A percentile compares a stretch with the other conserved stretches of the same genome.
Evolutionary conservation across 805 yeast species (phyloP).

Genomic region (Brettanomyces bruxellensis): DNA sequence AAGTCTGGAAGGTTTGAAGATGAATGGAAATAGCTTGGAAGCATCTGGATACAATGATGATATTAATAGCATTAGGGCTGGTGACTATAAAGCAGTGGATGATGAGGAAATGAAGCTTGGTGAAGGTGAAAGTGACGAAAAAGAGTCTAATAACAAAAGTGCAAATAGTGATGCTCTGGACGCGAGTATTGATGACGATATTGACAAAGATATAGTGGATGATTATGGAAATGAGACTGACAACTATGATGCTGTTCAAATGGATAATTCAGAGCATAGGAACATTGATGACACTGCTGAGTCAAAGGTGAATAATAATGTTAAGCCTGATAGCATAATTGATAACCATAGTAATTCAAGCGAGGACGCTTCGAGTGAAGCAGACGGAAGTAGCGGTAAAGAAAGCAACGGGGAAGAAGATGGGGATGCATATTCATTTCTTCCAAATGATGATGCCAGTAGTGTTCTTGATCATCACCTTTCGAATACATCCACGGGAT

Average conservation of each 20-base stretch:
- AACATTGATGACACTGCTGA: not conserved
- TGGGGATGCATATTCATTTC: slow-evolving; percentile 15
- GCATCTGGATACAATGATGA: not conserved
- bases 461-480: slow-evolving; percentile 3
- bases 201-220: not conserved
- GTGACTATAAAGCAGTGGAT: not conserved
- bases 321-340: too few relatives aligned
- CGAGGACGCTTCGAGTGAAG: too few relatives aligned
- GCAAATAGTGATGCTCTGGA: too few relatives aligned
- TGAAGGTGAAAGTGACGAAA: not conserved
- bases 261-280: not conserved
- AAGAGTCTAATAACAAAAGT: too few relatives aligned
- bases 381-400: too few relatives aligned
- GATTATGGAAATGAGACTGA: not conserved
- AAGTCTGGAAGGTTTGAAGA: not conserved
- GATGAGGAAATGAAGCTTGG: not conserved
- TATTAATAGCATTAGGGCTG: not conserved
- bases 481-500: slow-evolving; percentile 14
- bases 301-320: not conserved
- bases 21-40: not conserved
- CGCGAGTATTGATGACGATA: slow-evolving; percentile 1
- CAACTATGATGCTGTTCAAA: not conserved
- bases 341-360: too few relatives aligned
- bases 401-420: slow-evolving; percentile 6
- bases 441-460: slow-evolving; percentile 14